A percentile compares a stretch with the other conserved stretches of the same genome.
Evolutionary conservation across 2,329 filamentous ascomycete genomes (phyloP).

Genomic region (Bretziella fagacearum): DNA sequence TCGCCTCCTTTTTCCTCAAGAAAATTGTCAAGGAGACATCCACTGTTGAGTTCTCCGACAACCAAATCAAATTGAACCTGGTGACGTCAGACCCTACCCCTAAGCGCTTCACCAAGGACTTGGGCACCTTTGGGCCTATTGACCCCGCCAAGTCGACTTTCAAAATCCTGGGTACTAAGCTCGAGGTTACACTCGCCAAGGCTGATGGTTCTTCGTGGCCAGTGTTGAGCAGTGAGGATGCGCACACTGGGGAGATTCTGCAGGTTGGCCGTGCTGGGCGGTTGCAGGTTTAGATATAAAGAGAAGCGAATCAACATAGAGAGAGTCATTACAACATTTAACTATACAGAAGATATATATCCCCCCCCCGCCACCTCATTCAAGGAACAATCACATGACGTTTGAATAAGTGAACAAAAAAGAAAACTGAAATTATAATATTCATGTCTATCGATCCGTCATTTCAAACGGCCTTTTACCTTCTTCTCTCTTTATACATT

Average conservation of each 20-base stretch:
- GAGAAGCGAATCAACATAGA: background rate
- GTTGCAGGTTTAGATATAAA: constrained; percentile 8
- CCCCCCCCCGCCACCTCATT: too few species aligned
- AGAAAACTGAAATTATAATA: constrained; percentile 4
- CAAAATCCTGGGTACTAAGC: constrained; percentile 75
- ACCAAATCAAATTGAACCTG: constrained; percentile 58
- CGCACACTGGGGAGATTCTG: constrained; percentile 55
- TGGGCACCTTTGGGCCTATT: constrained; percentile 63
- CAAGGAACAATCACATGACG: too few species aligned
- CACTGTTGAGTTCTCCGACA: constrained; percentile 49
- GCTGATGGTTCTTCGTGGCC: constrained; percentile 70
- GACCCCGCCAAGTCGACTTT: constrained; percentile 57
- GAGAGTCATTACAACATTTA: too few species aligned
- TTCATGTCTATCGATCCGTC: constrained; percentile 3
- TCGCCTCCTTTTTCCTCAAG: constrained; percentile 87
- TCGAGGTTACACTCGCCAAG: constrained; percentile 60
- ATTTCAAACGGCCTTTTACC: background rate
- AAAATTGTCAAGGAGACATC: constrained; percentile 79
- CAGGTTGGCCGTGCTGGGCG: constrained; percentile 70
- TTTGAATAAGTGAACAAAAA: background rate
- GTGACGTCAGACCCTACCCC: constrained; percentile 59
- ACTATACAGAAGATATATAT: too few species aligned
- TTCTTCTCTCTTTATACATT: background rate
- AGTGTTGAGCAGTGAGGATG: constrained; percentile 63
- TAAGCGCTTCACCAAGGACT: constrained; percentile 60